Evolutionary conservation across 83 land plant genomes (phyloP).

Genomic region (Picea abies): DNA sequence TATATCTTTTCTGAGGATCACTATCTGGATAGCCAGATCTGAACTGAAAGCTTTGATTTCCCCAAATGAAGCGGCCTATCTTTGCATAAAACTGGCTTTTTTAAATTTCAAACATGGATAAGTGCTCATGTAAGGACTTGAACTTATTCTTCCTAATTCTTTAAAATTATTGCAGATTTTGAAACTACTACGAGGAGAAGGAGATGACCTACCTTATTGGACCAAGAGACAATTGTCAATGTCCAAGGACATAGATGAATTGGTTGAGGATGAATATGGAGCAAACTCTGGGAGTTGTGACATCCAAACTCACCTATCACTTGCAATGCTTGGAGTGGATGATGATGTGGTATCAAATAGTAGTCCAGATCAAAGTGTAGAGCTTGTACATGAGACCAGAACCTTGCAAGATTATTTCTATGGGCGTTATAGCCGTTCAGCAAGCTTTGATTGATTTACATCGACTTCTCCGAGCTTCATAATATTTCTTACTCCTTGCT

Average conservation of each 20-base stretch:
- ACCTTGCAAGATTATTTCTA: slow-evolving; percentile 60
- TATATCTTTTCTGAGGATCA: no score
- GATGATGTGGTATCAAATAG: slow-evolving; percentile 53
- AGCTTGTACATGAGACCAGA: slow-evolving; percentile 30
- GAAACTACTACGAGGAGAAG: slow-evolving; percentile 57
- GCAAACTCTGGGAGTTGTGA: slow-evolving; percentile 48
- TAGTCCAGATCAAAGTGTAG: slow-evolving; percentile 36
- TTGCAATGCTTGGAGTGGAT: slow-evolving; percentile 74
- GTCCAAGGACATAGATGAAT: slow-evolving; percentile 16
- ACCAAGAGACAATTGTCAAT: slow-evolving; percentile 8
- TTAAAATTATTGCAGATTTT: slow-evolving; percentile 44
- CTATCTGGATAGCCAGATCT: no score
- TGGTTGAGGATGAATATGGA: slow-evolving; percentile 35
- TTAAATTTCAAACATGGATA: background rate
- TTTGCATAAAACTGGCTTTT: no score
- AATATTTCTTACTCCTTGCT: no score
- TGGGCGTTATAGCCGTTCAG: no score
- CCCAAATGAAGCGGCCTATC: no score
- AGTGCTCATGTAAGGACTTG: background rate
- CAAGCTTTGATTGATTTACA: no score
- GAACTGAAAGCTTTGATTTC: no score
- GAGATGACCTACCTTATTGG: slow-evolving; percentile 24
- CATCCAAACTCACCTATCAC: slow-evolving; percentile 49
- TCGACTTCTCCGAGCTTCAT: no score
- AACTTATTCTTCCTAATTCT: background rate